These are phyloP conservation scores for Inga laurina DNA, from an alignment of 306 rosid genomes.

Conservation along the genomic window DNA sequence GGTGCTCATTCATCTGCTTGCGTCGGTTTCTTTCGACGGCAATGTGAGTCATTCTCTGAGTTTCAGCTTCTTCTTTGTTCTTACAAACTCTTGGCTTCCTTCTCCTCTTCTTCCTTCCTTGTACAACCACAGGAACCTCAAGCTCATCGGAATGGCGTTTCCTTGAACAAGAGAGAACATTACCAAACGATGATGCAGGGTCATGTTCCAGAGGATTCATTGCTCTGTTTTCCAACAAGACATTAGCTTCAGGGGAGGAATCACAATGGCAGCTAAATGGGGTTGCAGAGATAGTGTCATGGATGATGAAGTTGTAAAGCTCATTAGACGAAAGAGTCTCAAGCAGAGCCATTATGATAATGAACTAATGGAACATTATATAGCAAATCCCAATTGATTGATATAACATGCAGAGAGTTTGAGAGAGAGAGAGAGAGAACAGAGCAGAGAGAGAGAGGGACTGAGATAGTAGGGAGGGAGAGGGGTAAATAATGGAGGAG, in stretches of 20 bases:
- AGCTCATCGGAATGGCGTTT: constrained; percentile 33
- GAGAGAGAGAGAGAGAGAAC: background rate
- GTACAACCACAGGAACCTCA: constrained; percentile 10
- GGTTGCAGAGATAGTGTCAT: constrained; percentile 77
- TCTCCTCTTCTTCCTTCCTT: constrained; percentile 71
- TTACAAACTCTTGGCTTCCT: constrained; percentile 76
- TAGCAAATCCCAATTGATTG: constrained; percentile 35
- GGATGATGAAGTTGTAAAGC: constrained; percentile 69
- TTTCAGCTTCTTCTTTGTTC: constrained; percentile 90
- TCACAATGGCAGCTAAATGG: constrained; percentile 49
- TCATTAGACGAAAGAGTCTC: constrained; percentile 72
- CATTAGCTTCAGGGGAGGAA: constrained; percentile 31
- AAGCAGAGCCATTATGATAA: constrained; percentile 49
- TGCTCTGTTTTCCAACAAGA: constrained; percentile 34
- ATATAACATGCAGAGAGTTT: constrained; percentile 7
- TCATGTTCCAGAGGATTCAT: constrained; percentile 31
- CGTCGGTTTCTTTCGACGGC: constrained; percentile 90
- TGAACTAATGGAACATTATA: constrained; percentile 31
- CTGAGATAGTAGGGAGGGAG: background rate
- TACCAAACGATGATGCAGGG: background rate
- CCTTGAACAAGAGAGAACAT: background rate
- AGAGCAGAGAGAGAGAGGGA: background rate
- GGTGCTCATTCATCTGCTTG: constrained; percentile 92
- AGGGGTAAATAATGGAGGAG: constrained; percentile 21
- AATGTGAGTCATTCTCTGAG: constrained; percentile 94